Evolutionary conservation across 306 rosid species (phyloP).

Genomic region (Glycine tomentella): DNA sequence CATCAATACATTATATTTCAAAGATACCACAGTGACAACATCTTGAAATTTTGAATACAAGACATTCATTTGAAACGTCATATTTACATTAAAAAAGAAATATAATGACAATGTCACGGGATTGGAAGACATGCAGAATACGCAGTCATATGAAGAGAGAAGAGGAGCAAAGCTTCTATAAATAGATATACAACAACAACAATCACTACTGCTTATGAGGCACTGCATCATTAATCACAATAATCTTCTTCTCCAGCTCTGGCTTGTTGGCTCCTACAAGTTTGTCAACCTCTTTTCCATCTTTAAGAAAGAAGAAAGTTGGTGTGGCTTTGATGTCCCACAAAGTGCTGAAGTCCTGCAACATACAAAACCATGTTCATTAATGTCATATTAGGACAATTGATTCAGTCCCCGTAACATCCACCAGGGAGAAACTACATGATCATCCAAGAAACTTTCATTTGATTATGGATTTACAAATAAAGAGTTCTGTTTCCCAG

Average conservation of each 20-base stretch:
- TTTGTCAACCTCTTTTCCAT: slow-evolving; percentile 81
- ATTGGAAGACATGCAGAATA: slow-evolving; percentile 15
- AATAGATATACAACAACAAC: slow-evolving; percentile 11
- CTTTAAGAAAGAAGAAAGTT: slow-evolving; percentile 85
- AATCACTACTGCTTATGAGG: slow-evolving; percentile 37
- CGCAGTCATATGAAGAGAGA: neutral
- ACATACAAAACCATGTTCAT: slow-evolving; percentile 30
- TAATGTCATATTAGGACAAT: neutral
- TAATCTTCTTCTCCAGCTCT: slow-evolving; percentile 76
- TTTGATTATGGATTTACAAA: neutral
- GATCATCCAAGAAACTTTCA: slow-evolving; percentile 1
- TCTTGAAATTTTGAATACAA: slow-evolving; percentile 27
- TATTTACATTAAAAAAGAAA: slow-evolving; percentile 36
- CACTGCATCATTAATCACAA: slow-evolving; percentile 50
- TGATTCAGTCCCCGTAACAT: neutral
- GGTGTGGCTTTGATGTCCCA: slow-evolving; percentile 97
- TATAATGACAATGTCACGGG: slow-evolving; percentile 34
- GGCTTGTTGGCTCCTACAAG: slow-evolving; percentile 94
- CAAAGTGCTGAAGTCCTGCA: slow-evolving; percentile 83
- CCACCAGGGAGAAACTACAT: slow-evolving; percentile 7
- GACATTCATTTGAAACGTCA: slow-evolving; percentile 10
- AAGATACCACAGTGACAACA: slow-evolving; percentile 34
- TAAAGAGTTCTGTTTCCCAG: slow-evolving; percentile 5
- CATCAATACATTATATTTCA: slow-evolving; percentile 30
- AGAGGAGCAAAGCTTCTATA: slow-evolving; percentile 17